These are phyloP conservation scores for Citrullus mucosospermus DNA, from an alignment of 306 rosid genomes.

Conservation along the genomic window DNA sequence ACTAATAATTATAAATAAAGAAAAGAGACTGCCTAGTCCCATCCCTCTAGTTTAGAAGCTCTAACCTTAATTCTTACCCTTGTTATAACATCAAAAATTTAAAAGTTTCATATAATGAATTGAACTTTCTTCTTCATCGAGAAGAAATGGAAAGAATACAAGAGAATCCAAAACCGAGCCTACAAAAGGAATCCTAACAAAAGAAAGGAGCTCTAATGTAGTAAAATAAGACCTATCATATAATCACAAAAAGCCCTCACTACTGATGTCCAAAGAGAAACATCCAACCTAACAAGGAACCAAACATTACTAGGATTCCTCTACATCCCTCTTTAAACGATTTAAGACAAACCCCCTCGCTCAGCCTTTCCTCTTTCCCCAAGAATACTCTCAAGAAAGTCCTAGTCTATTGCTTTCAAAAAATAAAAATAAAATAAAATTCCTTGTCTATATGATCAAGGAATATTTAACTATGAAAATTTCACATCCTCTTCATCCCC, in stretches of 20 bases:
- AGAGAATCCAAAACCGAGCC: no score
- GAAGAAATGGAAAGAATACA: no score
- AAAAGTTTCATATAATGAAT: no score
- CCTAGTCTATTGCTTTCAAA: background rate
- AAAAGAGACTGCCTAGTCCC: background rate
- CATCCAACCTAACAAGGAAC: no score
- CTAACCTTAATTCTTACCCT: background rate
- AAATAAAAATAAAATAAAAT: no score
- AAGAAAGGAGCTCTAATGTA: no score
- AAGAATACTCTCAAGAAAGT: background rate
- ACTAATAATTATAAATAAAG: background rate
- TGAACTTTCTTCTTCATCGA: no score
- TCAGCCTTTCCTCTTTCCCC: background rate
- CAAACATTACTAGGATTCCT: no score
- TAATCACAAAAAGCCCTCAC: no score
- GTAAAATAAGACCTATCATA: no score
- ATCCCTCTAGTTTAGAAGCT: background rate
- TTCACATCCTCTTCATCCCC: background rate
- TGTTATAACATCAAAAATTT: background rate
- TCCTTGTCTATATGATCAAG: background rate
- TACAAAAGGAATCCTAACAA: no score
- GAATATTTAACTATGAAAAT: background rate
- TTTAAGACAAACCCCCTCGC: background rate
- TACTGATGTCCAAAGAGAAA: no score
- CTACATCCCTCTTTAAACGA: background rate